Percentiles rank a stretch among this genome's conserved stretches.
These are phyloP conservation scores for Colletotrichum nymphaeae DNA, from an alignment of 2,329 filamentous ascomycete species.

Conservation along the genomic window DNA sequence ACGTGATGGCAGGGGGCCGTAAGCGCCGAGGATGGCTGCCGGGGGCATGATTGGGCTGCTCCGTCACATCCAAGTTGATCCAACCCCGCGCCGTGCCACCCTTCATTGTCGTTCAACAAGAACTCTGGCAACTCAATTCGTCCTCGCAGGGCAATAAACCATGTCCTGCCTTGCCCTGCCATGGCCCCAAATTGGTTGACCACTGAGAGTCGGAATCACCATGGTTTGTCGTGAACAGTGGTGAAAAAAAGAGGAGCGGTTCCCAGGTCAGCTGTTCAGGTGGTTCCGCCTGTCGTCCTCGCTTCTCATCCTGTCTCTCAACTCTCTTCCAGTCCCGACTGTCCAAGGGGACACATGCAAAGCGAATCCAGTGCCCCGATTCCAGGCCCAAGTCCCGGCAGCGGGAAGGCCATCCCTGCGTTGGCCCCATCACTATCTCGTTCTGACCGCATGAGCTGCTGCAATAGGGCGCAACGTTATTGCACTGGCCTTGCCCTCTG, in stretches of 20 bases:
- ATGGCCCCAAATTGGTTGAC: constrained; percentile 4
- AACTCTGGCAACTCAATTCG: constrained; percentile 36
- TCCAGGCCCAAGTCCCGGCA: not conserved
- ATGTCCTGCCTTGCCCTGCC: not conserved
- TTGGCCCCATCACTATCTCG: constrained; percentile 5
- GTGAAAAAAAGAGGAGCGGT: constrained; percentile 31
- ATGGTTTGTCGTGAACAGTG: not conserved
- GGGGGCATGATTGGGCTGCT: constrained; percentile 41
- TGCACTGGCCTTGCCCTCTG: constrained; percentile 1
- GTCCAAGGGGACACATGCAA: constrained; percentile 4
- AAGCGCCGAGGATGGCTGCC: constrained; percentile 48
- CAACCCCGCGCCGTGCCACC: constrained; percentile 37
- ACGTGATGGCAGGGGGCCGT: constrained; percentile 47
- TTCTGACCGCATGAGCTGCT: constrained; percentile 31
- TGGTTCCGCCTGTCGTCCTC: not conserved
- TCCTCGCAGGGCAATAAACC: constrained; percentile 1
- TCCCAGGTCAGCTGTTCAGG: constrained; percentile 8
- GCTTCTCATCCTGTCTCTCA: constrained; percentile 16
- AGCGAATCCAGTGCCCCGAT: not conserved
- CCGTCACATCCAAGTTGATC: constrained; percentile 25
- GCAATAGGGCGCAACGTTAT: constrained; percentile 30
- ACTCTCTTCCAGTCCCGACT: not conserved
- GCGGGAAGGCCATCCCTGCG: constrained; percentile 18
- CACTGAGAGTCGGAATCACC: constrained; percentile 23
- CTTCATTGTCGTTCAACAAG: not conserved